phyloP scores from a whole-genome alignment of 257 asterid genomes.

The Solanum rostratum region DNA sequence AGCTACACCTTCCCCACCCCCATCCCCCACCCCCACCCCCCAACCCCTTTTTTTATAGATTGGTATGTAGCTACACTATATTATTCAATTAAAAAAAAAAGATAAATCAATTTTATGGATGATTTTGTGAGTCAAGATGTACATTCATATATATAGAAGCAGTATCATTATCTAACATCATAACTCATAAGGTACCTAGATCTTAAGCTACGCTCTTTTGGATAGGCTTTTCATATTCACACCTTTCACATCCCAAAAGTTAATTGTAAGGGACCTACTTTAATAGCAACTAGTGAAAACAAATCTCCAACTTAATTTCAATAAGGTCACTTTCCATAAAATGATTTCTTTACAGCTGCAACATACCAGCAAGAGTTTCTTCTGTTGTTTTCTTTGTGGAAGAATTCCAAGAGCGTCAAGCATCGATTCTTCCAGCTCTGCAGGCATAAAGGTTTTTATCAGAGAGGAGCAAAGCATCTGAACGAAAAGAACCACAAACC shows the following conservation, averaged over 20 bases:
- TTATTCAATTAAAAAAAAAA: not conserved
- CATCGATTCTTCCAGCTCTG: slow-evolving; percentile 93
- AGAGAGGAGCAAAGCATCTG: slow-evolving; percentile 14
- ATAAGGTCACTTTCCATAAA: not conserved
- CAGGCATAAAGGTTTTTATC: slow-evolving; percentile 11
- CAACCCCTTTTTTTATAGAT: no score
- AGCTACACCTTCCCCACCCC: not conserved
- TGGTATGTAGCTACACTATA: not conserved
- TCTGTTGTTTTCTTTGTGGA: slow-evolving; percentile 93
- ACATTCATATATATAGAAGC: not conserved
- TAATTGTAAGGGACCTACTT: not conserved
- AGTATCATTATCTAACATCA: not conserved
- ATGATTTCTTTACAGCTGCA: not conserved
- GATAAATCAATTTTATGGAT: not conserved
- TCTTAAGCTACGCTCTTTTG: not conserved
- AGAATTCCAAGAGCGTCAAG: slow-evolving; percentile 97
- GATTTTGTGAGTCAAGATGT: not conserved
- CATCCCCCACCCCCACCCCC: no score
- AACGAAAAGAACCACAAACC: slow-evolving; percentile 6
- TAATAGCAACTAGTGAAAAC: not conserved
- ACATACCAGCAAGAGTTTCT: slow-evolving; percentile 84
- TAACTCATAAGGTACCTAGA: not conserved
- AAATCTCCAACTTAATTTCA: not conserved
- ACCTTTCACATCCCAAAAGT: not conserved
- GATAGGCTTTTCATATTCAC: not conserved